These are phyloP conservation scores for Pseudogymnoascus sp. DNA, from an alignment of 2,329 filamentous ascomycete genomes.

Conservation along the genomic window DNA sequence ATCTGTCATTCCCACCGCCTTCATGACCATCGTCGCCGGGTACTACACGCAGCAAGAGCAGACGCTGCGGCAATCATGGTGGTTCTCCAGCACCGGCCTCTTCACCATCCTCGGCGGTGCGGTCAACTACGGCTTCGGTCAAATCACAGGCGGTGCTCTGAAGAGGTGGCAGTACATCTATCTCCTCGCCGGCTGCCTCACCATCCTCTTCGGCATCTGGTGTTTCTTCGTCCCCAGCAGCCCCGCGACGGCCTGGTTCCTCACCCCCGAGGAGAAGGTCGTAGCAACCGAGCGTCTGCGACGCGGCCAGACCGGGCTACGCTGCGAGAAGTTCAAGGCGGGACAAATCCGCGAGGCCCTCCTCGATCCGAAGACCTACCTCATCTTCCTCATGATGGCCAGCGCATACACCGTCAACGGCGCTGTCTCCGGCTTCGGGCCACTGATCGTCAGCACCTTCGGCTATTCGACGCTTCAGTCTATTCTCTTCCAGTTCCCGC, in stretches of 20 bases:
- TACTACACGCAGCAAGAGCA: constrained; percentile 63
- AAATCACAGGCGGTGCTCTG: constrained; percentile 47
- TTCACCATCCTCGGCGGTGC: constrained; percentile 57
- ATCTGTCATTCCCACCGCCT: constrained; percentile 57
- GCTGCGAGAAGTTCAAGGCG: constrained; percentile 53
- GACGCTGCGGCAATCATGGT: constrained; percentile 57
- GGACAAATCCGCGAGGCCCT: constrained; percentile 52
- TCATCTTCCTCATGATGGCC: constrained; percentile 61
- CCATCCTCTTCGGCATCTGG: constrained; percentile 55
- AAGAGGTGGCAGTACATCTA: constrained; percentile 66
- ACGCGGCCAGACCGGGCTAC: constrained; percentile 55
- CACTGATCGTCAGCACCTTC: constrained; percentile 65
- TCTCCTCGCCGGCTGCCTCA: constrained; percentile 55
- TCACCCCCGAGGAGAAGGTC: constrained; percentile 54
- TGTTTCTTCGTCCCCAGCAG: constrained; percentile 62
- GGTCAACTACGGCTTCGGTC: constrained; percentile 61
- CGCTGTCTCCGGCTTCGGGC: constrained; percentile 63
- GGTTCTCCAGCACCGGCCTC: constrained; percentile 49
- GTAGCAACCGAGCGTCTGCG: constrained; percentile 58
- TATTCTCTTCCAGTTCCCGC: constrained; percentile 68
- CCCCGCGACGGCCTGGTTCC: constrained; percentile 62
- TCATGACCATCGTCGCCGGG: constrained; percentile 55
- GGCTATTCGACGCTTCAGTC: constrained; percentile 56
- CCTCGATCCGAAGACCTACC: constrained; percentile 55
- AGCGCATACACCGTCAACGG: constrained; percentile 56